These are phyloP conservation scores for Anisodus acutangulus DNA, from an alignment of 257 asterid species.

Conservation along the genomic window DNA sequence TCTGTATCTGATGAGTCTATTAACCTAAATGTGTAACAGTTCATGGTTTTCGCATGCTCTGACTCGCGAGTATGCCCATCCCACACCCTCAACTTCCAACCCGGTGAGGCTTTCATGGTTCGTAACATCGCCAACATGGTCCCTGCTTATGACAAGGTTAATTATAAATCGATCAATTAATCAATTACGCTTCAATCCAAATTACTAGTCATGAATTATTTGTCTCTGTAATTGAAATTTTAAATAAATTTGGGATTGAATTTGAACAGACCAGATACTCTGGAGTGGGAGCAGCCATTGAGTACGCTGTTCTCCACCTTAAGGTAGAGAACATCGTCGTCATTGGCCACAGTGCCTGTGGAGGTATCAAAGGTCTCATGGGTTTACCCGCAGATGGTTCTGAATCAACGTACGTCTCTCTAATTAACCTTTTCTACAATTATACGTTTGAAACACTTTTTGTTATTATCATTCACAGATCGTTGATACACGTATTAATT, in stretches of 20 bases:
- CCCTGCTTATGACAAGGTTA: constrained; percentile 83
- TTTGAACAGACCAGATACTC: constrained; percentile 61
- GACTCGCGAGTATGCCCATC: constrained; percentile 98
- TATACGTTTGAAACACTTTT: neutral
- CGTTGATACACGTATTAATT: neutral
- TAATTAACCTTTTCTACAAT: neutral
- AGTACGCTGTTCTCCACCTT: constrained; percentile 83
- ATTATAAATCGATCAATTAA: neutral
- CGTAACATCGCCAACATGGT: constrained; percentile 91
- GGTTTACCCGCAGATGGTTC: constrained; percentile 76
- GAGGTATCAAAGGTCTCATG: constrained; percentile 97
- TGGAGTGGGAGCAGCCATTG: constrained; percentile 87
- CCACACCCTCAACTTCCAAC: constrained; percentile 72
- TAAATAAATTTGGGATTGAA: neutral
- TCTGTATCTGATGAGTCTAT: neutral
- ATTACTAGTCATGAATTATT: neutral
- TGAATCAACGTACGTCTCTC: constrained; percentile 58
- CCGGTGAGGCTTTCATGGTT: constrained; percentile 91
- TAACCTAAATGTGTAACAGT: constrained; percentile 45
- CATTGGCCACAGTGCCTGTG: constrained; percentile 95
- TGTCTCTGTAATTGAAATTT: neutral
- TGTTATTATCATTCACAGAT: neutral
- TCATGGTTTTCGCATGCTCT: constrained; percentile 86
- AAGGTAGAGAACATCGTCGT: constrained; percentile 87
- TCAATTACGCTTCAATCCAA: neutral